Percentiles rank a stretch among this genome's conserved stretches.
Evolutionary conservation across 2,329 filamentous ascomycete species (phyloP).

Genomic region (Neurospora crassa): DNA sequence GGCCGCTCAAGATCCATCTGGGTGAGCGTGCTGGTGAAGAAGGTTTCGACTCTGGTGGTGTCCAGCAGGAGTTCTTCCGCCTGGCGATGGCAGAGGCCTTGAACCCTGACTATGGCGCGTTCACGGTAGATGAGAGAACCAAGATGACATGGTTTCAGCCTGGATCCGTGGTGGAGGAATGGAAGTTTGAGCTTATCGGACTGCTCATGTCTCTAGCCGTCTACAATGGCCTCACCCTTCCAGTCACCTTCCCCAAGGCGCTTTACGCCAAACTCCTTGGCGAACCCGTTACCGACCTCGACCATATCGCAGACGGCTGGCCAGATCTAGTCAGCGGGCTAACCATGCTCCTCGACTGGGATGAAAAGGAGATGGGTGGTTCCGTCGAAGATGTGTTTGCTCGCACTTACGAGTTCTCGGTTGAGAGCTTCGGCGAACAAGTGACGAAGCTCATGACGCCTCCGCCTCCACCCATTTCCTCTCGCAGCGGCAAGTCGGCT

Average conservation of each 20-base stretch:
- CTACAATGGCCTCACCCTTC: slow-evolving; percentile 87
- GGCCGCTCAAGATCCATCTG: slow-evolving; percentile 80
- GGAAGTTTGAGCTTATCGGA: slow-evolving; percentile 86
- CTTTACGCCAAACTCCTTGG: slow-evolving; percentile 75
- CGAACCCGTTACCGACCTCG: slow-evolving; percentile 56
- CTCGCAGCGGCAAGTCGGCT: slow-evolving; percentile 11
- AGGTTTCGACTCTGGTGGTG: slow-evolving; percentile 86
- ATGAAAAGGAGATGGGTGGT: slow-evolving; percentile 51
- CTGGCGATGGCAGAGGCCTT: slow-evolving; percentile 73
- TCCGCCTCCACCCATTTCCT: neutral
- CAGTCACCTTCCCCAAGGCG: slow-evolving; percentile 76
- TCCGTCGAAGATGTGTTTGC: slow-evolving; percentile 73
- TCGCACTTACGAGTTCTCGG: slow-evolving; percentile 79
- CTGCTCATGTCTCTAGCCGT: slow-evolving; percentile 81
- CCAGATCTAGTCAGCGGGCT: slow-evolving; percentile 69
- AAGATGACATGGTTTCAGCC: slow-evolving; percentile 84
- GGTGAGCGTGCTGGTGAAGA: slow-evolving; percentile 77
- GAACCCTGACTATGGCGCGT: slow-evolving; percentile 68
- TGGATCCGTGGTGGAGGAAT: slow-evolving; percentile 68
- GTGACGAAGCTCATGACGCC: slow-evolving; percentile 47
- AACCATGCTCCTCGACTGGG: slow-evolving; percentile 64
- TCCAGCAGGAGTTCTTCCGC: slow-evolving; percentile 94
- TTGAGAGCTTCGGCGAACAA: slow-evolving; percentile 46
- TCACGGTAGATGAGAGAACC: slow-evolving; percentile 66
- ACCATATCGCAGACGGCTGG: slow-evolving; percentile 82